Evolutionary conservation across 2,329 filamentous ascomycete genomes (phyloP).

Genomic region (Pseudodiploospora longispora): DNA sequence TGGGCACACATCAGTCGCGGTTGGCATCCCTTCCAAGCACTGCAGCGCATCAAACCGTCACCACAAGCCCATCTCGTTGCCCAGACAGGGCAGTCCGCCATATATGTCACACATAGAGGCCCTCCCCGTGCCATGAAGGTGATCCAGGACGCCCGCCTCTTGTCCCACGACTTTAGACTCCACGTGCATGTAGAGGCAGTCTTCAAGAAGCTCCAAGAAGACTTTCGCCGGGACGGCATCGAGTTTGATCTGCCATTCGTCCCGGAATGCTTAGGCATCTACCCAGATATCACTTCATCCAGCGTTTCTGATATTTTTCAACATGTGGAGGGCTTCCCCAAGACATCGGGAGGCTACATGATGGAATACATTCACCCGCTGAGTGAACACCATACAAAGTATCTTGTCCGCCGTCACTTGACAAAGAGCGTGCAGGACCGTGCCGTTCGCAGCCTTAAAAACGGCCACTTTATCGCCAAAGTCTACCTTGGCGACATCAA

Average conservation of each 20-base stretch:
- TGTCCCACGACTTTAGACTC: slow-evolving; percentile 6
- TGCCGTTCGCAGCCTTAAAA: slow-evolving; percentile 3
- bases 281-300: slow-evolving; percentile 5
- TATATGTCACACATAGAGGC: slow-evolving; percentile 7
- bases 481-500: slow-evolving; percentile 9
- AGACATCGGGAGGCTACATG: slow-evolving; percentile 7
- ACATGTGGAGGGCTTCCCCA: slow-evolving; percentile 4
- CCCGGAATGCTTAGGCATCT: slow-evolving; percentile 5
- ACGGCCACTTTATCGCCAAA: slow-evolving; percentile 8
- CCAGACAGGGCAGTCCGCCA: slow-evolving; percentile 6
- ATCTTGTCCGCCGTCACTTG: slow-evolving; percentile 9
- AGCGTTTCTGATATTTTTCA: slow-evolving; percentile 5
- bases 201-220: slow-evolving; percentile 3
- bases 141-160: slow-evolving; percentile 1
- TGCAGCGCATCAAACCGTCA: neutral
- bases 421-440: slow-evolving; percentile 5
- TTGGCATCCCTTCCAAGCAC: neutral
- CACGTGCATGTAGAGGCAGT: slow-evolving; percentile 4
- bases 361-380: slow-evolving; percentile 12
- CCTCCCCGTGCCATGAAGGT: slow-evolving; percentile 8
- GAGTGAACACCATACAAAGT: slow-evolving; percentile 8
- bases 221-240: slow-evolving; percentile 1
- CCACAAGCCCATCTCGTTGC: slow-evolving; percentile 7
- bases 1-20: slow-evolving; percentile 7
- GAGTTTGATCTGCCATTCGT: slow-evolving; percentile 8